Evolutionary conservation across 2,329 filamentous ascomycete genomes (phyloP).

Genomic region (Aspergillus sclerotialis): DNA sequence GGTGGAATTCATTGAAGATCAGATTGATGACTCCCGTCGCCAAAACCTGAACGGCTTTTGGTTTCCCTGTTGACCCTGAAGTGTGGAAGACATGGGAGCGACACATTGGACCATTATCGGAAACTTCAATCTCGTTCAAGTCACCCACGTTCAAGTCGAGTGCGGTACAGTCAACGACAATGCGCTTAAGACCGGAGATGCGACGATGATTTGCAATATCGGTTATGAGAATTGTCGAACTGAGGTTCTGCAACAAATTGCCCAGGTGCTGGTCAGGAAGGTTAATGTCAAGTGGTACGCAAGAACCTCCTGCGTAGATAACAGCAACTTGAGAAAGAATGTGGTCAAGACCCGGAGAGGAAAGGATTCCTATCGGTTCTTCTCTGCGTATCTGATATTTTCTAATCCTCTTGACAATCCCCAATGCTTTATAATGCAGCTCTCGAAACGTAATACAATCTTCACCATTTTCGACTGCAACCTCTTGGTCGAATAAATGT

Average conservation of each 20-base stretch:
- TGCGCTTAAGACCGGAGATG: neutral
- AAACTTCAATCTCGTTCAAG: neutral
- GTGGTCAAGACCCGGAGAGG: constrained; percentile 6
- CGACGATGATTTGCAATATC: constrained; percentile 27
- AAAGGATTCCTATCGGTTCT: constrained; percentile 6
- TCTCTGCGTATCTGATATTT: no score
- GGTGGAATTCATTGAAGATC: neutral
- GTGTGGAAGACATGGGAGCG: constrained; percentile 46
- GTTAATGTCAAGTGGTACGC: constrained; percentile 7
- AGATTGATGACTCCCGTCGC: constrained; percentile 35
- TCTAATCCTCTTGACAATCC: no score
- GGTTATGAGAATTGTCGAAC: constrained; percentile 2
- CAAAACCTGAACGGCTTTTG: constrained; percentile 71
- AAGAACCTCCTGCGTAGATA: constrained; percentile 6
- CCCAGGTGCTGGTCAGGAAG: constrained; percentile 2
- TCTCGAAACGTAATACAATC: no score
- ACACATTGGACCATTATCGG: neutral
- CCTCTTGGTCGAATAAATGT: no score
- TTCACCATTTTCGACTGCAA: no score
- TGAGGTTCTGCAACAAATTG: constrained; percentile 3
- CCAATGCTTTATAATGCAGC: no score
- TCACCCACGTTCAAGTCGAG: neutral
- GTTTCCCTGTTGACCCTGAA: constrained; percentile 59
- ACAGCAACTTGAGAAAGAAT: constrained; percentile 8
- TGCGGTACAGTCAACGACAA: neutral